Evolutionary conservation across 495 filamentous ascomycete species (phyloP).

Genomic region (Baudoinia panamericana): DNA sequence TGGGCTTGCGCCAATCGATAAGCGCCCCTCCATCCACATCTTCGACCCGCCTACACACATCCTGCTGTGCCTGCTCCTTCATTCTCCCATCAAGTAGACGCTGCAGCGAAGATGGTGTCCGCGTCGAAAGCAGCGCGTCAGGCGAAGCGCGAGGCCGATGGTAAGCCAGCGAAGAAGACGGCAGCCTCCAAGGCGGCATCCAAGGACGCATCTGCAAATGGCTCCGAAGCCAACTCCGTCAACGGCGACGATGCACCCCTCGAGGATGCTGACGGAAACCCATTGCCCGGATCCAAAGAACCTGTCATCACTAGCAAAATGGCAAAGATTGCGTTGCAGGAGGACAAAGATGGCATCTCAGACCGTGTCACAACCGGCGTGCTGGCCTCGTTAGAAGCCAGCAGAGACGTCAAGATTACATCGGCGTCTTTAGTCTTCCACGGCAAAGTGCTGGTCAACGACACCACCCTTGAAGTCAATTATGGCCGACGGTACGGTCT

Average conservation of each 20-base stretch:
- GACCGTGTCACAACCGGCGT: conserved; percentile 98
- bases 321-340: conserved; percentile 69
- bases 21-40: too few relatives aligned
- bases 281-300: conserved; percentile 44
- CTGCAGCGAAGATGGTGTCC: conserved; percentile 61
- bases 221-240: conserved; percentile 40
- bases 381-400: conserved; percentile 65
- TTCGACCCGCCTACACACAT: too few relatives aligned
- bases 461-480: conserved; percentile 85
- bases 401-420: conserved; percentile 91
- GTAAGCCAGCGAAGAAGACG: conserved; percentile 35
- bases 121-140: conserved; percentile 95
- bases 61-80: too few relatives aligned
- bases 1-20: too few relatives aligned
- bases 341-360: conserved; percentile 90
- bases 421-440: conserved; percentile 92
- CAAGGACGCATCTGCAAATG: conserved; percentile 43
- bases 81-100: too few relatives aligned
- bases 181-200: conserved; percentile 50
- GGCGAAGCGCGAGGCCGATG: conserved; percentile 79
- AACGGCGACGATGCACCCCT: conserved; percentile 54
- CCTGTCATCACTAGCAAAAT: conserved; percentile 65
- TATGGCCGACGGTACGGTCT: conserved; percentile 88
- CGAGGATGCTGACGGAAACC: conserved; percentile 47
- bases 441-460: conserved; percentile 86